phyloP scores from a whole-genome alignment of 768 basidiomycete species.

The Termitomyces sp. region DNA sequence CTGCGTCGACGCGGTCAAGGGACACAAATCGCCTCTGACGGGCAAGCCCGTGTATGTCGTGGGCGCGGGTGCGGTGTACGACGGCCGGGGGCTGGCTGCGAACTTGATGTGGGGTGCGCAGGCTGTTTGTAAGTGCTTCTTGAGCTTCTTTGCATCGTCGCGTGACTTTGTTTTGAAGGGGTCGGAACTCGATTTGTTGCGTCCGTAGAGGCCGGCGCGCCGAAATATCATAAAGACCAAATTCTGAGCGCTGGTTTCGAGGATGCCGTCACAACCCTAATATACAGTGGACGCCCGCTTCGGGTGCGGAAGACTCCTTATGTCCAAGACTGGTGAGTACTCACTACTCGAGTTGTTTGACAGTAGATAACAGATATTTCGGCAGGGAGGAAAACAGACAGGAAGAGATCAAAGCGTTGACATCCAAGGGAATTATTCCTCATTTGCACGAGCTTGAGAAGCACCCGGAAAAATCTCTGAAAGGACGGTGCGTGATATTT shows the following conservation, averaged over 20 bases:
- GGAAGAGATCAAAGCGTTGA: constrained; percentile 78
- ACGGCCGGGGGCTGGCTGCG: constrained; percentile 82
- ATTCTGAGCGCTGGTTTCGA: constrained; percentile 66
- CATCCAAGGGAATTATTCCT: constrained; percentile 80
- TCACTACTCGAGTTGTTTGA: not conserved
- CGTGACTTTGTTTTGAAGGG: constrained; percentile 33
- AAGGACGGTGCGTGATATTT: constrained; percentile 31
- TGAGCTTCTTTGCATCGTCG: not conserved
- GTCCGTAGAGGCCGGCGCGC: constrained; percentile 71
- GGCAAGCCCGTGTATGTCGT: constrained; percentile 82
- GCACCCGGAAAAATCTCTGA: constrained; percentile 74
- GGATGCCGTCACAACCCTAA: constrained; percentile 79
- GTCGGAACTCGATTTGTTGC: constrained; percentile 89
- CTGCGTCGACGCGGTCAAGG: constrained; percentile 79
- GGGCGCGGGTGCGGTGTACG: constrained; percentile 89
- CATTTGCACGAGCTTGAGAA: constrained; percentile 62
- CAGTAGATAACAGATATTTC: not conserved
- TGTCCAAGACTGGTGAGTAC: constrained; percentile 70
- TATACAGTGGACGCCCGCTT: constrained; percentile 86
- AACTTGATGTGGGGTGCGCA: constrained; percentile 88
- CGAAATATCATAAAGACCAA: constrained; percentile 80
- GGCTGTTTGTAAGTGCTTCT: constrained; percentile 59
- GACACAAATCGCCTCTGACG: constrained; percentile 71
- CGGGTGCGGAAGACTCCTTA: constrained; percentile 83
- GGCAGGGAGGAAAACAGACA: constrained; percentile 71